phyloP scores from a whole-genome alignment of 2,329 filamentous ascomycete genomes.

The Talaromyces sp. region DNA sequence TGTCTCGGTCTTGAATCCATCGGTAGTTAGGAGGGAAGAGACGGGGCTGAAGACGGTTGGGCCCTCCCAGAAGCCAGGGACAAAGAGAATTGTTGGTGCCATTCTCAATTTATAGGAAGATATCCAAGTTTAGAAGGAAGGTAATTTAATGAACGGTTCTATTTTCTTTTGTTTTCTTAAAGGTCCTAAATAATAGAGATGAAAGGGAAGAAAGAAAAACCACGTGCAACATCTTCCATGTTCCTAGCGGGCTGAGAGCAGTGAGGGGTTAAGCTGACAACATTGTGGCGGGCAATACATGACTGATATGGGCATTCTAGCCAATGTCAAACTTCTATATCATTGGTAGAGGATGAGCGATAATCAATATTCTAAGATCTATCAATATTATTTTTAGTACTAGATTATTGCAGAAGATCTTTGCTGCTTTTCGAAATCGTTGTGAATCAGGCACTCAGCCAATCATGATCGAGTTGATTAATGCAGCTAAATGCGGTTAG shows the following conservation, averaged over 20 bases:
- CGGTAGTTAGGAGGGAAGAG: not conserved
- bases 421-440: not conserved
- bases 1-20: not conserved
- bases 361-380: too few relatives aligned
- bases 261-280: not conserved
- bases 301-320: too few relatives aligned
- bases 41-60: not conserved
- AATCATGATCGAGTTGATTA: not conserved
- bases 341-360: too few relatives aligned
- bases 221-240: too few relatives aligned
- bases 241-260: too few relatives aligned
- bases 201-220: not conserved
- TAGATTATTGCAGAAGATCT: not conserved
- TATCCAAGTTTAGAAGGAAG: not conserved
- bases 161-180: not conserved
- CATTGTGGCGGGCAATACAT: not conserved
- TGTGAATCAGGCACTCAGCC: too few relatives aligned
- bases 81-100: slow-evolving; percentile 7
- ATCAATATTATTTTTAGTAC: too few relatives aligned
- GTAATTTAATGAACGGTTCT: not conserved
- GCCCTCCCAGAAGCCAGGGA: slow-evolving; percentile 2
- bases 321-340: too few relatives aligned
- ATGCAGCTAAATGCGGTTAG: too few relatives aligned
- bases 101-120: not conserved
- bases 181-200: not conserved